Percentiles rank a stretch among this genome's conserved stretches.
Evolutionary conservation across 257 asterid genomes (phyloP).

Genomic region (Solanum pennellii): DNA sequence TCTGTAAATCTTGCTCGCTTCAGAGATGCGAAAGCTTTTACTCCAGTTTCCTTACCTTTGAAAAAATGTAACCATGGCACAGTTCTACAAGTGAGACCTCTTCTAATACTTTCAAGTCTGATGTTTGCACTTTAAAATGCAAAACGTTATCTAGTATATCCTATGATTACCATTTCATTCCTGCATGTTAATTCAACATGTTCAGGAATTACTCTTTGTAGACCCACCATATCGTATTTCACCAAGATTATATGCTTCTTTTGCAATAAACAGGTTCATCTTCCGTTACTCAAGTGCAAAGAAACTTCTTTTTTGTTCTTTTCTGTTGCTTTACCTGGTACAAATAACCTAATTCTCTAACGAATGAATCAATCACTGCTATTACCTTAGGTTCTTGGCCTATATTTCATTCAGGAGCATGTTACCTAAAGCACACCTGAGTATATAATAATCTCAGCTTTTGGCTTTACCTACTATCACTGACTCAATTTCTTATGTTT

Average conservation of each 20-base stretch:
- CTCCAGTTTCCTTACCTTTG: conserved; percentile 28
- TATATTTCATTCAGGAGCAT: background rate
- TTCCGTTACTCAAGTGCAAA: background rate
- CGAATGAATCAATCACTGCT: background rate
- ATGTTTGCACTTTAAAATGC: background rate
- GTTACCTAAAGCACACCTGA: background rate
- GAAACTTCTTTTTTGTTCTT: background rate
- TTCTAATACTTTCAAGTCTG: background rate
- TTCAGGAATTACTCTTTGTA: background rate
- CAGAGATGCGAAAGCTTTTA: conserved; percentile 14
- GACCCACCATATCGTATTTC: background rate
- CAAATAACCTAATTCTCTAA: background rate
- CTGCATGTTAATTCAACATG: background rate
- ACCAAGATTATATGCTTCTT: background rate
- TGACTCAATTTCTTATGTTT: background rate
- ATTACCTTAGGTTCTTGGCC: background rate
- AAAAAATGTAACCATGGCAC: conserved; percentile 25
- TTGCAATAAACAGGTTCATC: background rate
- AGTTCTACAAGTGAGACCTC: conserved; percentile 21
- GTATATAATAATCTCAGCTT: background rate
- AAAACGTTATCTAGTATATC: background rate
- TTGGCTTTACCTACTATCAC: background rate
- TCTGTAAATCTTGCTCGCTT: conserved; percentile 18
- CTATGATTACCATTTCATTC: background rate
- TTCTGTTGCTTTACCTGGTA: background rate